Percentiles rank a stretch among this genome's conserved stretches.
Evolutionary conservation across 2,329 filamentous ascomycete genomes (phyloP).

Genomic region (Emericellopsis cladophorae): DNA sequence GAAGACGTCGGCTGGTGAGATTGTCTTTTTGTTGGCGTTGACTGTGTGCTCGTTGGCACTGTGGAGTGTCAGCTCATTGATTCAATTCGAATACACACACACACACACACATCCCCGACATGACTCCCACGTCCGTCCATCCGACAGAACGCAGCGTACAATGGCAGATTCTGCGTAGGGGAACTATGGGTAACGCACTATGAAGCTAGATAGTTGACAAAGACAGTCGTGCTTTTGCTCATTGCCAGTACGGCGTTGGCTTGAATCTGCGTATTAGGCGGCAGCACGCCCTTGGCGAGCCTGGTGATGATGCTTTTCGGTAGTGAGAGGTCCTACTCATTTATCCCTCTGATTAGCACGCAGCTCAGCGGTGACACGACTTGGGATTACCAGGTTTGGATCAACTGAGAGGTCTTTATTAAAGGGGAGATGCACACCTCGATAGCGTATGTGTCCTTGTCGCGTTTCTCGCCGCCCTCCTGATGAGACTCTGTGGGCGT

Average conservation of each 20-base stretch:
- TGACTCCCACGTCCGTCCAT: no score
- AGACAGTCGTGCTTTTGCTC: conserved; percentile 72
- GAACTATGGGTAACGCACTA: conserved; percentile 46
- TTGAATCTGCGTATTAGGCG: conserved; percentile 72
- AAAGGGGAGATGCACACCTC: background rate
- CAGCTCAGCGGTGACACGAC: background rate
- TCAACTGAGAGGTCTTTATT: background rate
- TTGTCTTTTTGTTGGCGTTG: conserved; percentile 61
- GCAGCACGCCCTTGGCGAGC: conserved; percentile 67
- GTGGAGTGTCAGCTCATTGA: background rate
- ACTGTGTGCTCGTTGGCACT: conserved; percentile 65
- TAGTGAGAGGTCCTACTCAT: conserved; percentile 53
- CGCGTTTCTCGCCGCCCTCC: conserved; percentile 6
- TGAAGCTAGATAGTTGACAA: conserved; percentile 67
- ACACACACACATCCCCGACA: background rate
- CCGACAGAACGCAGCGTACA: no score
- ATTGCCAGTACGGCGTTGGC: conserved; percentile 70
- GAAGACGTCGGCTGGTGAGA: conserved; percentile 64
- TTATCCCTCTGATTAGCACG: background rate
- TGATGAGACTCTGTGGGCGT: no score
- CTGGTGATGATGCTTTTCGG: conserved; percentile 73
- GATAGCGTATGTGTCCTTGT: conserved; percentile 15
- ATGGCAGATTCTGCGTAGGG: no score
- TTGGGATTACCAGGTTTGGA: no score
- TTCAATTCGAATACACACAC: background rate